Evolutionary conservation across 2,329 filamentous ascomycete species (phyloP).

Genomic region (Cladosporium halotolerans): DNA sequence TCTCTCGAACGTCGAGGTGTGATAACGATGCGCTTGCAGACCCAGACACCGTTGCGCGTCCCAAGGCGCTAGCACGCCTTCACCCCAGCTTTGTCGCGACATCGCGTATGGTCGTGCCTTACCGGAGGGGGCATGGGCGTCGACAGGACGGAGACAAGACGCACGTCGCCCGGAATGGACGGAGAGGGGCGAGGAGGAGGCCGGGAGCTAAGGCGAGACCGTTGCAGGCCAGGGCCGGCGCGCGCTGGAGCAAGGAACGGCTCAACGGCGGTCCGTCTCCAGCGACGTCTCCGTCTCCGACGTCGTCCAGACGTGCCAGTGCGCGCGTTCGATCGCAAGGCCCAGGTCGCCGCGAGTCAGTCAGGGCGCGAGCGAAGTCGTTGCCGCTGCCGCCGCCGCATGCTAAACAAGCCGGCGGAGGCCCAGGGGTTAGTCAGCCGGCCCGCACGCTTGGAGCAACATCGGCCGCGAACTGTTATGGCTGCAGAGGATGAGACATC

Average conservation of each 20-base stretch:
- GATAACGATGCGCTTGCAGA: too few relatives aligned
- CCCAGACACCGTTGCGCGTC: too few relatives aligned
- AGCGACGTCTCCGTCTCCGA: neutral
- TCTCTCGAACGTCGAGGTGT: too few relatives aligned
- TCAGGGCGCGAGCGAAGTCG: too few relatives aligned
- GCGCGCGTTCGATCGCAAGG: too few relatives aligned
- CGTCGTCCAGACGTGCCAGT: too few relatives aligned
- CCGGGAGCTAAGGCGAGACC: slow-evolving; percentile 4
- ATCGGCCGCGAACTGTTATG: neutral
- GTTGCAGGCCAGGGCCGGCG: slow-evolving; percentile 1
- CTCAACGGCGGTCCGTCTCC: slow-evolving; percentile 9
- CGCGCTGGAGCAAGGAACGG: neutral
- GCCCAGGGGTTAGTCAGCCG: neutral
- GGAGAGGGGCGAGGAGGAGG: neutral
- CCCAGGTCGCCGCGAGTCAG: too few relatives aligned
- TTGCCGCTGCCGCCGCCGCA: too few relatives aligned
- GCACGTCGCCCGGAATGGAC: slow-evolving; percentile 9
- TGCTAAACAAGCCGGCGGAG: neutral
- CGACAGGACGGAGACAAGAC: neutral
- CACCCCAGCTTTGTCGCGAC: neutral
- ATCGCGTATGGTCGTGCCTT: neutral
- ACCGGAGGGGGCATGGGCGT: neutral
- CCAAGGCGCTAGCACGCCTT: too few relatives aligned
- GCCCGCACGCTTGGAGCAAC: neutral
- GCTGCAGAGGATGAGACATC: neutral